Base-by-base conservation (phyloP, 345 rosid genomes). In the Hibiscus syriacus region DNA sequence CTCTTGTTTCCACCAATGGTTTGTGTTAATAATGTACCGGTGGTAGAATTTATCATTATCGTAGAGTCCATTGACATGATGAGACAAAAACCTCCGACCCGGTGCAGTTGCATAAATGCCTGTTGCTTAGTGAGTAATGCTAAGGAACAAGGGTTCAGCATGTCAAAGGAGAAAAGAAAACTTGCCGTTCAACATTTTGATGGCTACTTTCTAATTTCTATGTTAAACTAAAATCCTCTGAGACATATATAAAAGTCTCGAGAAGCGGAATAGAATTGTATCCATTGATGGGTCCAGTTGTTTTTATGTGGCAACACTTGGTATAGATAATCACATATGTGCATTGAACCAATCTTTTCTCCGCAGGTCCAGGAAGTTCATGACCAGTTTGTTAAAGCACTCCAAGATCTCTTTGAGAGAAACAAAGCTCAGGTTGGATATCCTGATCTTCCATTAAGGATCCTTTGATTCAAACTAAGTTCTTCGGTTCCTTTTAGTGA, bases 331-430 rank as follows among this genome's bases (percentile, higher is more conserved):
- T n/a, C n/a, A n/a, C n/a, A n/a, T n/a, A n/a, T n/a, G n/a, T n/a
- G 27, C 25, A 11, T 38, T 20, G 11, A 36, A 20, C 25, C 12
- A 27, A 30, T 29, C 52, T 48, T 60, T 14, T 58, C 11, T 3
- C 65, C 41, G 68, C 76, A 85, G 90, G 64, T 87, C 41, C 67
- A 41, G 1, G 80, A 84, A 78, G 76, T 83, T 16, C 97, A 94
- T 65, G 30, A 39, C 1, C 83, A 79, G 75, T 94, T 84, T 72
- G 82, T 94, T 32, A 80, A 72, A 66, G 88, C 92, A 26, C 81
- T 94, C n/a, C 54, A 60, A 74, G 92, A 86, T 82, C 90, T 91
- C 26, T 91, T 94, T 73, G 89, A 87, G 76, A 77, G 80, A 63
- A 80, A 94, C 76, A 94, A 84, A 70, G 85, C 74, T 5, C 68